Percentiles rank a stretch among this genome's conserved stretches.
phyloP scores from a whole-genome alignment of 306 rosid genomes.

The Castanopsis chinensis region DNA sequence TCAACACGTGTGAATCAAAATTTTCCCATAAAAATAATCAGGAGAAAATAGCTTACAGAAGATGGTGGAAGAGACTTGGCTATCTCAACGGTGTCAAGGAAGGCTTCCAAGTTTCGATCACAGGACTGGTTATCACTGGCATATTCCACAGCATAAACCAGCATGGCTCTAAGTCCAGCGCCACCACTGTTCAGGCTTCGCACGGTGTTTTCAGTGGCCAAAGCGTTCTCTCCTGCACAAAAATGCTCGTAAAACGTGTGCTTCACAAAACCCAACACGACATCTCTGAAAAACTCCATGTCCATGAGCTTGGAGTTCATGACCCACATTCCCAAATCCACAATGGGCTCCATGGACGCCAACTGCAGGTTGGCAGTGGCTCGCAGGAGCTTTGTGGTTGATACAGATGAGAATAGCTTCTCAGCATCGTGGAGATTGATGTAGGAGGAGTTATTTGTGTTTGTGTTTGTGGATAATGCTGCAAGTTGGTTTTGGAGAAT shows the following conservation, averaged over 20 bases:
- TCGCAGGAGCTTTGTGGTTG: conserved; percentile 48
- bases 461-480: no score
- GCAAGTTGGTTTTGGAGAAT: not conserved
- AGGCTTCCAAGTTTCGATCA: conserved; percentile 52
- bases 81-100: conserved; percentile 57
- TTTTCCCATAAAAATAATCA: no score
- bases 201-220: conserved; percentile 42
- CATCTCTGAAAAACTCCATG: not conserved
- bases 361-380: conserved; percentile 66
- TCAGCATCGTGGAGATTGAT: conserved; percentile 39
- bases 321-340: conserved; percentile 78
- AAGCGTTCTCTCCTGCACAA: conserved; percentile 80
- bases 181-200: conserved; percentile 27
- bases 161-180: conserved; percentile 73
- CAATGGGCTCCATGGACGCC: conserved; percentile 67
- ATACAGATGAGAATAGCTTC: conserved; percentile 48
- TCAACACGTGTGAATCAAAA: no score
- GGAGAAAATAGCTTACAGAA: conserved; percentile 48
- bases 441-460: conserved; percentile 22
- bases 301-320: conserved; percentile 68
- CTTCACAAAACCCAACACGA: conserved; percentile 26
- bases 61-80: conserved; percentile 67
- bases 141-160: conserved; percentile 72
- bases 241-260: conserved; percentile 57
- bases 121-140: conserved; percentile 59